Conservation (phyloP, 75 land plant species). For the Pinus taeda region DNA sequence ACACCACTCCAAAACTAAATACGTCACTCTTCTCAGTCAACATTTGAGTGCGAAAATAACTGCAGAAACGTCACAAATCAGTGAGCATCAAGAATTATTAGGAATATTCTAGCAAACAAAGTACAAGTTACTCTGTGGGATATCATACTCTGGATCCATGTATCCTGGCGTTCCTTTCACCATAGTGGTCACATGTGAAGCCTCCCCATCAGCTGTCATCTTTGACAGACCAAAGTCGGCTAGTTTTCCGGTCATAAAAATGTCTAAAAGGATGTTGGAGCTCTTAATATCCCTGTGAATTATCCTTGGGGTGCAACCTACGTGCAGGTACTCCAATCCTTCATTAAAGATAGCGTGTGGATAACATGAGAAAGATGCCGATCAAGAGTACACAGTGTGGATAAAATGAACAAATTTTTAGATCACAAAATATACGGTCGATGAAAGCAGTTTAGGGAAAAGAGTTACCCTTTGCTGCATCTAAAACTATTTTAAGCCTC, state of each 20-base stretch:
- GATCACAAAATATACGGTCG: no score
- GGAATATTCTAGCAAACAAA: no score
- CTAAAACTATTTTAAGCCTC: conserved; percentile 10
- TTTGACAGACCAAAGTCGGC: conserved; percentile 17
- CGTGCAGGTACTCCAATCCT: conserved; percentile 22
- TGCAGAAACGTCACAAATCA: not conserved
- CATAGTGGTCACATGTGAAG: conserved; percentile 11
- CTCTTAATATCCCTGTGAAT: conserved; percentile 17
- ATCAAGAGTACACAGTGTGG: not conserved
- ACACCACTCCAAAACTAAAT: conserved; percentile 7
- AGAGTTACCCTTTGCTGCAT: conserved; percentile 1
- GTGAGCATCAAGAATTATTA: not conserved
- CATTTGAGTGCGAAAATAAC: not conserved
- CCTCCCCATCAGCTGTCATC: not conserved
- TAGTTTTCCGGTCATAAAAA: conserved; percentile 6
- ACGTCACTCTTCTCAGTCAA: conserved; percentile 10
- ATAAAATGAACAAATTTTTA: no score
- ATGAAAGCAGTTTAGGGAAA: no score
- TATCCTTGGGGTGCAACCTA: conserved; percentile 10
- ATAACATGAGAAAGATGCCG: not conserved
- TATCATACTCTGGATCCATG: conserved; percentile 19
- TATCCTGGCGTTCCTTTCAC: conserved; percentile 28
- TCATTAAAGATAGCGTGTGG: not conserved
- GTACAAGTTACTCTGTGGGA: not conserved
- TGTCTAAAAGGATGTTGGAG: conserved; percentile 4